phyloP scores from a whole-genome alignment of 1,284 basidiomycete genomes.

The Abortiporus biennis region DNA sequence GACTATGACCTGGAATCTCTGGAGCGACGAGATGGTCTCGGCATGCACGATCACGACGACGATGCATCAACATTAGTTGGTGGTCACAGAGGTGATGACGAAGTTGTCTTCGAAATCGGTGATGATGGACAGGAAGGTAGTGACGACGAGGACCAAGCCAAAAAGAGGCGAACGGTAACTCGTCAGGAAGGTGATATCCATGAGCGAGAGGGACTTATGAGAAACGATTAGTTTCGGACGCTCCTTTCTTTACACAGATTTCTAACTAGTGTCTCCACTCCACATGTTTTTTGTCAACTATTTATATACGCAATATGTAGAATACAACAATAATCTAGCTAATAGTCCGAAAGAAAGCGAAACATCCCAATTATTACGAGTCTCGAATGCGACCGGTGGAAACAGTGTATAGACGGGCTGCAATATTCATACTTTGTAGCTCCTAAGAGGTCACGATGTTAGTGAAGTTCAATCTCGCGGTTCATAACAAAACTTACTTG shows the following conservation, averaged over 20 bases:
- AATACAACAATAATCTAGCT: slow-evolving; percentile 35
- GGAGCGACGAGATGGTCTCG: slow-evolving; percentile 38
- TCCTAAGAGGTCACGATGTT: slow-evolving; percentile 41
- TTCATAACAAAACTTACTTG: slow-evolving; percentile 46
- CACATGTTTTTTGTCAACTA: not conserved
- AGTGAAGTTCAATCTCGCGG: not conserved
- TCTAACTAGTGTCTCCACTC: not conserved
- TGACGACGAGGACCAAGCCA: slow-evolving; percentile 51
- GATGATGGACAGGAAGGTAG: slow-evolving; percentile 57
- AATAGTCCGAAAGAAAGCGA: too few species aligned
- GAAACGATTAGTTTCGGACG: slow-evolving; percentile 23
- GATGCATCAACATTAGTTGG: slow-evolving; percentile 66
- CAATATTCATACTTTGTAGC: slow-evolving; percentile 90
- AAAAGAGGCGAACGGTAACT: slow-evolving; percentile 44
- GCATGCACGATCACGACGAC: slow-evolving; percentile 58
- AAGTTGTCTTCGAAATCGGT: slow-evolving; percentile 89
- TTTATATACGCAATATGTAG: slow-evolving; percentile 32
- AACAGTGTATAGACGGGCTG: slow-evolving; percentile 76
- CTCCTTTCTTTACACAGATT: not conserved
- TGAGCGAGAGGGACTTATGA: slow-evolving; percentile 64
- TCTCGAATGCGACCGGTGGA: slow-evolving; percentile 80
- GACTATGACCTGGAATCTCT: slow-evolving; percentile 86
- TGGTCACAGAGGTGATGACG: slow-evolving; percentile 47
- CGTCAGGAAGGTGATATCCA: slow-evolving; percentile 36
- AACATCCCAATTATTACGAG: slow-evolving; percentile 21